Evolutionary conservation across 2,329 filamentous ascomycete species (phyloP).

Genomic region (Cladosporium sp.): DNA sequence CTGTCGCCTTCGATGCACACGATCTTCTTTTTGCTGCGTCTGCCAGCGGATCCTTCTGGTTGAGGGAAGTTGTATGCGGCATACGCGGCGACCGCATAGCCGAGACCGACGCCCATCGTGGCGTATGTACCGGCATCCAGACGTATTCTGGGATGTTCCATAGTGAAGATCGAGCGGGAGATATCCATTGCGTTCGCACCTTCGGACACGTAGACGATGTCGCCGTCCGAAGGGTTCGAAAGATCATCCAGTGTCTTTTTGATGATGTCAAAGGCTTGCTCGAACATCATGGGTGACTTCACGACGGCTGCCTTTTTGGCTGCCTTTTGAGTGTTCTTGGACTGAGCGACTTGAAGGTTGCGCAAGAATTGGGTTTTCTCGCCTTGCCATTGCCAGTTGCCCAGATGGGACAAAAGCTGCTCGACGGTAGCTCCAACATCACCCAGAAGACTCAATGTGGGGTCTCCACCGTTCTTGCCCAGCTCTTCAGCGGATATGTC

Average conservation of each 20-base stretch:
- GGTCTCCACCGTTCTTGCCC: constrained; percentile 45
- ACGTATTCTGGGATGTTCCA: constrained; percentile 49
- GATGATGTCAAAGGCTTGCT: constrained; percentile 48
- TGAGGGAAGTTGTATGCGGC: constrained; percentile 47
- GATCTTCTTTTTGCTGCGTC: constrained; percentile 42
- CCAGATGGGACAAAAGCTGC: constrained; percentile 40
- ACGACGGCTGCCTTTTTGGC: constrained; percentile 36
- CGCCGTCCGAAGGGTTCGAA: constrained; percentile 40
- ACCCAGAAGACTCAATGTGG: constrained; percentile 45
- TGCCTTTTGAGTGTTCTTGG: constrained; percentile 44
- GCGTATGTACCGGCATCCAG: constrained; percentile 55
- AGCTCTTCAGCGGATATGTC: constrained; percentile 50
- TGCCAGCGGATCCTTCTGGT: constrained; percentile 30
- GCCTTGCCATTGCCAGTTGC: constrained; percentile 40
- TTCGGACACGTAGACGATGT: constrained; percentile 52
- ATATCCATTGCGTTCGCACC: constrained; percentile 59
- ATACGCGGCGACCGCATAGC: constrained; percentile 52
- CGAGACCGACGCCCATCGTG: constrained; percentile 54
- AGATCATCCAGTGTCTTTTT: constrained; percentile 43
- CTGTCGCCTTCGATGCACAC: constrained; percentile 51
- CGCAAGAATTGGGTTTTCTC: constrained; percentile 29
- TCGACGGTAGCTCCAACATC: constrained; percentile 46
- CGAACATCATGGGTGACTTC: constrained; percentile 44
- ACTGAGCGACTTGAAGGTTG: constrained; percentile 30
- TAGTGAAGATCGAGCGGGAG: constrained; percentile 48